phyloP scores from a whole-genome alignment of 176 grass and related monocot genomes.

The Rhynchospora tenuis region DNA sequence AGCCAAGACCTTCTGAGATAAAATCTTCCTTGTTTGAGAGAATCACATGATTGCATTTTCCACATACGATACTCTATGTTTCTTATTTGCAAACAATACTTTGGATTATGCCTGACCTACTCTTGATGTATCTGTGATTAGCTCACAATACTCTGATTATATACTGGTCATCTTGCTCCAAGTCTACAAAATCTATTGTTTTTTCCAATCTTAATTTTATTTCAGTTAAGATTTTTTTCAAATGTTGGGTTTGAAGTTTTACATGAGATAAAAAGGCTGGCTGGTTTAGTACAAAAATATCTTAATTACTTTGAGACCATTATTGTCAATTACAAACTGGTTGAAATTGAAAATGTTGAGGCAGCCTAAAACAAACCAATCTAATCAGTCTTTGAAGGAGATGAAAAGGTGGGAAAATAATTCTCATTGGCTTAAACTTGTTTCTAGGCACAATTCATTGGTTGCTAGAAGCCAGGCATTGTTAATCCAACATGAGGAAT shows the following conservation, averaged over 20 bases:
- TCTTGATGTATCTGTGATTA: neutral
- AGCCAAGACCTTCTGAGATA: neutral
- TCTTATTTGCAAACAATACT: neutral
- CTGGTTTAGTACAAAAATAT: constrained; percentile 5
- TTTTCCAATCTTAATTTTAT: neutral
- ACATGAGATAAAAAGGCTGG: neutral
- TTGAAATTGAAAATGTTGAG: neutral
- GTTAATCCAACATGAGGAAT: neutral
- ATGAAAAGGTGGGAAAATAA: neutral
- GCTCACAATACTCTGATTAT: neutral
- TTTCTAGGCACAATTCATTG: neutral
- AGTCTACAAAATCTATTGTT: neutral
- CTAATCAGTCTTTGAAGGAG: neutral
- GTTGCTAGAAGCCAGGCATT: neutral
- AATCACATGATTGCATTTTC: neutral
- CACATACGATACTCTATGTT: neutral
- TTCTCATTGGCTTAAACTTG: neutral
- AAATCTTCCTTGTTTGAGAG: neutral
- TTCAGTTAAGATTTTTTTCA: neutral
- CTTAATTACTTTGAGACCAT: neutral
- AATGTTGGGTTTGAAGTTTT: neutral
- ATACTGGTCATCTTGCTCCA: neutral
- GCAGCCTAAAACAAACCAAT: neutral
- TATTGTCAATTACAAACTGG: neutral
- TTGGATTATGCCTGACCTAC: neutral